A percentile compares a stretch with the other conserved stretches of the same genome.
phyloP scores from a whole-genome alignment of 2,329 filamentous ascomycete genomes.

The Ascochyta pisi region DNA sequence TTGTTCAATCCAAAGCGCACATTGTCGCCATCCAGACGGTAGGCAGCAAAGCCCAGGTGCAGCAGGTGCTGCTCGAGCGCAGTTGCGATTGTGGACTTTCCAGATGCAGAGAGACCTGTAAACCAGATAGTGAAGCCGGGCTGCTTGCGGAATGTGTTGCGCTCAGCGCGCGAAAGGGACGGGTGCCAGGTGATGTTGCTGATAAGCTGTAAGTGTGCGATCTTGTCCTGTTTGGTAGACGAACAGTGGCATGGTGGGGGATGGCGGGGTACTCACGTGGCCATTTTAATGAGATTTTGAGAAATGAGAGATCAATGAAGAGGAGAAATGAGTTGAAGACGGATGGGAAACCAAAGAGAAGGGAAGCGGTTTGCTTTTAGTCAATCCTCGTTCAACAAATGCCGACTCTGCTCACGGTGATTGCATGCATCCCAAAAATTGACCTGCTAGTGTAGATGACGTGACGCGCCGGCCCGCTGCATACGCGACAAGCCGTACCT shows the following conservation, averaged over 20 bases:
- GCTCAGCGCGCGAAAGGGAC: constrained; percentile 79
- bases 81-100: constrained; percentile 96
- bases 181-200: constrained; percentile 94
- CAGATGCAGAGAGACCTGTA: constrained; percentile 92
- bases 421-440: constrained; percentile 18
- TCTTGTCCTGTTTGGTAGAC: neutral
- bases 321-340: neutral
- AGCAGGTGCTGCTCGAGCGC: constrained; percentile 97
- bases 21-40: constrained; percentile 97
- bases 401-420: constrained; percentile 10
- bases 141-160: constrained; percentile 77
- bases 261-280: constrained; percentile 45
- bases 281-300: constrained; percentile 31
- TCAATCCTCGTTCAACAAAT: constrained; percentile 9
- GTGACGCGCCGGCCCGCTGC: constrained; percentile 18
- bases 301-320: neutral
- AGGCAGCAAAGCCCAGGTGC: constrained; percentile 80
- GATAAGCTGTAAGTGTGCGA: constrained; percentile 25
- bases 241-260: constrained; percentile 28
- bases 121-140: constrained; percentile 96
- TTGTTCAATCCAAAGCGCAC: constrained; percentile 98
- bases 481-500: constrained; percentile 17
- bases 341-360: neutral
- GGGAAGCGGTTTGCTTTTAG: constrained; percentile 1
- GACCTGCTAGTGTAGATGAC: constrained; percentile 19